Evolutionary conservation across 192 early-diverging fungal genomes (phyloP), one percentile per base, ranked within the genome.

Genomic region (Rhizophagus clarus): DNA sequence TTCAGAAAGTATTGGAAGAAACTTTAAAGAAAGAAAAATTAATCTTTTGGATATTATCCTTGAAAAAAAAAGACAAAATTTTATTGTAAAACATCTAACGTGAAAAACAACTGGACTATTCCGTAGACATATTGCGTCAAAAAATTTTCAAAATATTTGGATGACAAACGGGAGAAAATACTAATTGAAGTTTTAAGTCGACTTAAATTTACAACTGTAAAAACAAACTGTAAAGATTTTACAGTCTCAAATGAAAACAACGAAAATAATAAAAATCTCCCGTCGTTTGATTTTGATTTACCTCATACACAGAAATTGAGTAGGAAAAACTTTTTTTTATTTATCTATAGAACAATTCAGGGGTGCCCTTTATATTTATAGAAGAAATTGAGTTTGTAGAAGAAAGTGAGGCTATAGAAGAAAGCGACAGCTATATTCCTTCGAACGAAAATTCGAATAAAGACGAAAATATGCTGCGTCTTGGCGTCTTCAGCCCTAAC

Each of bases 91-190:
- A 28, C 15, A 51, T 14, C 51, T n/a, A 28, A 28, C 4, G 26
- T 24, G 20, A 51, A 6, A 11, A 72, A 29, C 20, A 4, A 42
- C 12, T 40, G 22, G 31, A n/a, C 3, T 45, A n/a, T 72, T 56
- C 42, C 79, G 17, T 80, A n/a, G 14, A 80, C 17, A 69, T 80
- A 51, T 80, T 49, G 7, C 70, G 31, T 40, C 67, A 69, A 37
- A 73, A 10, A 81, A 84, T 29, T 72, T 74, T 74, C 32, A 40
- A 29, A 40, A 34, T 32, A 22, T 8, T 5, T 63, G 2, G 47
- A n/a, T 26, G 47, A 60, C 14, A 28, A 68, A 6, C 32, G 60
- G 22, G 62, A 80, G 8, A 14, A 61, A 61, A 74, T 34, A n/a
- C 45, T 75, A 42, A 28, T 26, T 11, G 68, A 62, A 61, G 31